Base-by-base conservation (phyloP, 805 yeast species). In the Metschnikowia santaceciliae region DNA sequence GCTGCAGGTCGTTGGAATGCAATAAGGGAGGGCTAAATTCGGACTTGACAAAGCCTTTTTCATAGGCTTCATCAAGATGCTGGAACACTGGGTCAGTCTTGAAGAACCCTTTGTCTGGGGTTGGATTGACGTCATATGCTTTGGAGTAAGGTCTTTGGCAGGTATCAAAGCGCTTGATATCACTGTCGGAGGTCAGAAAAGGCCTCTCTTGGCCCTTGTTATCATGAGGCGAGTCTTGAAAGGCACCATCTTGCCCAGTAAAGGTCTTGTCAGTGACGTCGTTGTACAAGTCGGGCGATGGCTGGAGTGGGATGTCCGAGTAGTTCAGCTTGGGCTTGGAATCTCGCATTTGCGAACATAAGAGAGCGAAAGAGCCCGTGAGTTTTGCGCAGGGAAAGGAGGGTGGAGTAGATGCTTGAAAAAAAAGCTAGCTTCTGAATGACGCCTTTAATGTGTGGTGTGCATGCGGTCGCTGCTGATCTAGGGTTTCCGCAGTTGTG, bases 401-500 rank as follows among this genome's bases (percentile, higher is more conserved):
- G 17, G 40, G 47, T n/a, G 22, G 46, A 22, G 38, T 13, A 33
- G 20, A 8, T 32, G 19, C 14, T n/a, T 33, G 42, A 17, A 30
- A 47, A 35, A 30, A 42, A 35, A n/a, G 33, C 37, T 34, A 22
- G n/a, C 32, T 19, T 23, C 30, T 34, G 30, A 35, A 23, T 23
- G 26, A 23, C 40, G 47, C 47, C 44, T 23, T 17, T 35, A 36
- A 35, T 15, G 40, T 44, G 33, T 34, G 47, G 47, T 44, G 47
- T 44, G 47, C 47, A 44, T 44, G 47, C 32, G 46, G 40, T 17
- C 20, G 23, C 33, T 26, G 33, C 22, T 44, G 35, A 44, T 44
- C 34, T 44, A 44, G 47, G 47, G 47, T 35, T 35, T 44, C 34
- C 39, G 40, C 47, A 44, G 47, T 34, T 34, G 39, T 43, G 47